Conservation (phyloP, 495 filamentous ascomycete genomes). For the Lineolata rhizophorae region DNA sequence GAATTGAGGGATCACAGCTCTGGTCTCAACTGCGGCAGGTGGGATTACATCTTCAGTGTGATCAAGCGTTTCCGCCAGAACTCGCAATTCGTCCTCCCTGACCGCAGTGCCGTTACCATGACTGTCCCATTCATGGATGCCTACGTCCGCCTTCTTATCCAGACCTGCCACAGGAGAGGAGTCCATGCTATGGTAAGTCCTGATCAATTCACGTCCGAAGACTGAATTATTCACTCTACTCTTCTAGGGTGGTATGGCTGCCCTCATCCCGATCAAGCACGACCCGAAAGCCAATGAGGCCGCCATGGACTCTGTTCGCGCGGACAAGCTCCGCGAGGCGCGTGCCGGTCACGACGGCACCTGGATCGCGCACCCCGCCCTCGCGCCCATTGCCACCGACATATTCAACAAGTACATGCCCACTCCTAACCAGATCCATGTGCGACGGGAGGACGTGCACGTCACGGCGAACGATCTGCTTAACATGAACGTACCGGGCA, state of each 20-base stretch:
- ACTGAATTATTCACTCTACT: slow-evolving; percentile 10
- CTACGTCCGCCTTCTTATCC: slow-evolving; percentile 88
- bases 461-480: slow-evolving; percentile 78
- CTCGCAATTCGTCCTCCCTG: slow-evolving; percentile 77
- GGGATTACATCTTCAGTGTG: slow-evolving; percentile 99
- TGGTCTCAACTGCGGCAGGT: slow-evolving; percentile 93
- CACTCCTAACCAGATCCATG: slow-evolving; percentile 89
- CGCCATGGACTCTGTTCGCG: slow-evolving; percentile 82
- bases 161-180: slow-evolving; percentile 86
- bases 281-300: slow-evolving; percentile 73
- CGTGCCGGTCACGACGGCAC: slow-evolving; percentile 89
- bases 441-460: slow-evolving; percentile 72
- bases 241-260: slow-evolving; percentile 96
- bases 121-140: slow-evolving; percentile 98
- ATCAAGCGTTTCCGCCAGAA: slow-evolving; percentile 99
- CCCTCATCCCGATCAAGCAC: slow-evolving; percentile 96
- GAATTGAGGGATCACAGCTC: slow-evolving; percentile 93
- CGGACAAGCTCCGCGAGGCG: slow-evolving; percentile 92
- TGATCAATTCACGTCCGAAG: slow-evolving; percentile 3
- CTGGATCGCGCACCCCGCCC: slow-evolving; percentile 93
- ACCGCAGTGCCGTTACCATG: slow-evolving; percentile 86
- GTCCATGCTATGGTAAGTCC: slow-evolving; percentile 99
- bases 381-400: slow-evolving; percentile 72
- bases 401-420: slow-evolving; percentile 99
- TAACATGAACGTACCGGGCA: slow-evolving; percentile 94